Conservation (phyloP, 1,139 yeast species). For the Yamadazyma diospyri region DNA sequence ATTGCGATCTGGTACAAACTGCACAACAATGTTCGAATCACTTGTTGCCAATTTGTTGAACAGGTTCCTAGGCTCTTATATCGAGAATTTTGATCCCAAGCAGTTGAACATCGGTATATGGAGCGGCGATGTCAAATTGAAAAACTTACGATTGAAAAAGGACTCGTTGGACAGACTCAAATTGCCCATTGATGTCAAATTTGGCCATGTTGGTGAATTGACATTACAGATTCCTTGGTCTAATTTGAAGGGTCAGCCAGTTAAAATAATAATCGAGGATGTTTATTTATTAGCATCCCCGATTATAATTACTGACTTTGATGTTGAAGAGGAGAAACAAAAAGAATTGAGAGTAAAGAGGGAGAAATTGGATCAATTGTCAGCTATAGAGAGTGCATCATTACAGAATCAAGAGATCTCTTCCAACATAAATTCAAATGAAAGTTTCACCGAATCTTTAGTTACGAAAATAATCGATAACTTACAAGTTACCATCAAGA, state of each 20-base stretch:
- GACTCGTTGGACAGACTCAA: constrained; percentile 84
- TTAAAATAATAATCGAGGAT: constrained; percentile 83
- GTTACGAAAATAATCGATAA: constrained; percentile 90
- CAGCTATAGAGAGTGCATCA: constrained; percentile 48
- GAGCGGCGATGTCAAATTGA: constrained; percentile 93
- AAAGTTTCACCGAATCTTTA: constrained; percentile 81
- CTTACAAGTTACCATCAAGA: constrained; percentile 86
- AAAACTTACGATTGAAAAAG: constrained; percentile 69
- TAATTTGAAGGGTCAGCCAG: constrained; percentile 88
- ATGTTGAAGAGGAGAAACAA: constrained; percentile 61
- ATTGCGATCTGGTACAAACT: no score
- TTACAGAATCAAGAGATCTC: constrained; percentile 37
- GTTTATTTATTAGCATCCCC: constrained; percentile 84
- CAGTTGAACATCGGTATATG: constrained; percentile 94
- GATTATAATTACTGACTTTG: constrained; percentile 46
- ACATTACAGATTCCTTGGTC: constrained; percentile 97
- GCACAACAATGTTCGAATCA: constrained; percentile 56
- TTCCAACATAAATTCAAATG: constrained; percentile 51
- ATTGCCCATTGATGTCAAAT: constrained; percentile 83
- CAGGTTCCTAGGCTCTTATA: constrained; percentile 63
- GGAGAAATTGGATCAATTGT: constrained; percentile 67
- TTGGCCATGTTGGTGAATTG: constrained; percentile 87
- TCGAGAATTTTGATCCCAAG: constrained; percentile 92
- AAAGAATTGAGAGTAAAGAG: constrained; percentile 66
- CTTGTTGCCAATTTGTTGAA: constrained; percentile 53